Evolutionary conservation across 345 rosid genomes (phyloP).

Genomic region (Excoecaria agallocha): DNA sequence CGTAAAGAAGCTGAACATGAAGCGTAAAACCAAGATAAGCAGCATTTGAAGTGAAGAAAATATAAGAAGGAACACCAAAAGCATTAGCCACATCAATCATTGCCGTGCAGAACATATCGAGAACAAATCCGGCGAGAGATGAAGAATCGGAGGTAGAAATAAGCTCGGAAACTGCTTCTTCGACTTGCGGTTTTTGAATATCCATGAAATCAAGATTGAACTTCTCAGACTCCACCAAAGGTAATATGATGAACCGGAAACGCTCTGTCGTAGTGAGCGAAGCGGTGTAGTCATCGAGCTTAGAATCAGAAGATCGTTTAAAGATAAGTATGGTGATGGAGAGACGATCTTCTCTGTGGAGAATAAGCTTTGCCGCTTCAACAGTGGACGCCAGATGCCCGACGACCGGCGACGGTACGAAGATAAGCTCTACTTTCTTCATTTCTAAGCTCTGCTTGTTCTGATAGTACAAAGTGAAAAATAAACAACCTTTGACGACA

Average conservation of each 20-base stretch:
- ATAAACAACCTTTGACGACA: too few species aligned
- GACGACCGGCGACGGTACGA: neutral
- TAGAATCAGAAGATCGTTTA: neutral
- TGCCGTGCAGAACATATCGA: conserved; percentile 19
- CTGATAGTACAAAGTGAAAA: too few species aligned
- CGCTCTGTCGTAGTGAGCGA: conserved; percentile 19
- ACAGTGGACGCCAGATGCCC: neutral
- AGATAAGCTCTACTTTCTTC: neutral
- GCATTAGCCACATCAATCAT: conserved; percentile 23
- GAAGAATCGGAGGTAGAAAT: neutral
- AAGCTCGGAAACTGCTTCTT: conserved; percentile 15
- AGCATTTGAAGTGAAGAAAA: conserved; percentile 18
- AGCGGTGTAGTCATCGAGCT: neutral
- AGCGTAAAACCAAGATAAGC: conserved; percentile 15
- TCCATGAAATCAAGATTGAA: conserved; percentile 14
- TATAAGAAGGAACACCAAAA: conserved; percentile 20
- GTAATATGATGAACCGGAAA: conserved; percentile 35
- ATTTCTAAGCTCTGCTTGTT: neutral
- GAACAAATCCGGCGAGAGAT: conserved; percentile 10
- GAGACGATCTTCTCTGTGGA: neutral
- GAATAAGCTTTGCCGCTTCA: neutral
- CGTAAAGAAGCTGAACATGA: neutral
- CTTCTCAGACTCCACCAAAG: conserved; percentile 7
- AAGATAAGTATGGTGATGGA: neutral
- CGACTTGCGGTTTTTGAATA: conserved; percentile 19